Percentiles rank a stretch among this genome's conserved stretches.
Conservation (phyloP, 2,329 filamentous ascomycete species). For the Talaromyces pinophilus region DNA sequence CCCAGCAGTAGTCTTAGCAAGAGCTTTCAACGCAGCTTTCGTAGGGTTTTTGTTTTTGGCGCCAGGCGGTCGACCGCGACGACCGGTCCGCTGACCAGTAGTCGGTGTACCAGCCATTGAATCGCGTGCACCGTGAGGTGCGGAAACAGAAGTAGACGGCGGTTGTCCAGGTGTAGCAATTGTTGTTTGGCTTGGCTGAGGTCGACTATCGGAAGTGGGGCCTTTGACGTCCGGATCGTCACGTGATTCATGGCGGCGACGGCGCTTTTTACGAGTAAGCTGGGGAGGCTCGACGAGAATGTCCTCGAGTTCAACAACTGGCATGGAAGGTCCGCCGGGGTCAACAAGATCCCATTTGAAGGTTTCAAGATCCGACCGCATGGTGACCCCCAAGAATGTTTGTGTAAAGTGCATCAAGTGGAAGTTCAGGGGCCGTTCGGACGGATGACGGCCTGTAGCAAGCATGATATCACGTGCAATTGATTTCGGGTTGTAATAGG, state of each 20-base stretch:
- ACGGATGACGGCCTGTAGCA: slow-evolving; percentile 62
- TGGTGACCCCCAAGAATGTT: slow-evolving; percentile 47
- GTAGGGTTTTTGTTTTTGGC: slow-evolving; percentile 32
- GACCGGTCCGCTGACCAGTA: slow-evolving; percentile 20
- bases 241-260: slow-evolving; percentile 17
- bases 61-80: slow-evolving; percentile 34
- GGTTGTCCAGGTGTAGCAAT: not conserved
- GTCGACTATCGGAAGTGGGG: slow-evolving; percentile 17
- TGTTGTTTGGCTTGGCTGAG: slow-evolving; percentile 10
- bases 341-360: slow-evolving; percentile 65
- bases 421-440: slow-evolving; percentile 59
- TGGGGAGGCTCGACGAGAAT: slow-evolving; percentile 29
- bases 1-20: not conserved
- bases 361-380: slow-evolving; percentile 56
- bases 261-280: slow-evolving; percentile 22
- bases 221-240: slow-evolving; percentile 6
- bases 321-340: slow-evolving; percentile 50
- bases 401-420: slow-evolving; percentile 56
- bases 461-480: slow-evolving; percentile 66
- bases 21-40: slow-evolving; percentile 22
- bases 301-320: slow-evolving; percentile 31
- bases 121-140: slow-evolving; percentile 10
- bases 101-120: slow-evolving; percentile 21
- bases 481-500: slow-evolving; percentile 60
- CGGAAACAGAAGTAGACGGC: slow-evolving; percentile 10